Conservation (phyloP, 768 basidiomycete species). For the Agaricus subrufescens region DNA sequence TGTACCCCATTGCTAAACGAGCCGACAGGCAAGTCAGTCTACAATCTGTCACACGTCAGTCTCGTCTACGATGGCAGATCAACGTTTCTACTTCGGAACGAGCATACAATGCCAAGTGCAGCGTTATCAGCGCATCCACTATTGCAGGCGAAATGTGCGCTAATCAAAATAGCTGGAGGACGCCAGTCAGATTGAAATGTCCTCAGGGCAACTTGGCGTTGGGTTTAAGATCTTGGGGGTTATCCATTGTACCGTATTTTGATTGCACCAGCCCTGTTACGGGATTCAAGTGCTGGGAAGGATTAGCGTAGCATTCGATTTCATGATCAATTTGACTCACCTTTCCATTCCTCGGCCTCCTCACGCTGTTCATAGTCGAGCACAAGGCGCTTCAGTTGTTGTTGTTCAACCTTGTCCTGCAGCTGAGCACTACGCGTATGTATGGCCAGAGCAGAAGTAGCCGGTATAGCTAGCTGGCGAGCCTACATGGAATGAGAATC, state of each 20-base stretch:
- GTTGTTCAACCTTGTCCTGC: conserved; percentile 94
- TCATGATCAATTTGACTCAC: conserved; percentile 25
- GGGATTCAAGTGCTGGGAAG: conserved; percentile 58
- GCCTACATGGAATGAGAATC: conserved; percentile 38
- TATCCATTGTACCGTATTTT: conserved; percentile 78
- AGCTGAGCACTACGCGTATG: conserved; percentile 89
- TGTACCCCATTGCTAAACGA: not conserved
- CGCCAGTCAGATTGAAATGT: not conserved
- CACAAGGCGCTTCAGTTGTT: conserved; percentile 93
- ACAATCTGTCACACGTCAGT: not conserved
- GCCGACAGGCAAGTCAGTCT: not conserved
- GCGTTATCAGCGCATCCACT: not conserved
- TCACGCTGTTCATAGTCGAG: conserved; percentile 88
- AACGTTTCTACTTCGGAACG: not conserved
- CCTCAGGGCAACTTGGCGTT: not conserved
- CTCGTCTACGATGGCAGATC: not conserved
- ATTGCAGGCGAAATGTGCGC: not conserved
- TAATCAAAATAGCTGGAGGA: not conserved
- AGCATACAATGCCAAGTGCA: not conserved
- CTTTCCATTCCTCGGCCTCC: conserved; percentile 79
- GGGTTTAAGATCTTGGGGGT: conserved; percentile 8
- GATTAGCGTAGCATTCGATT: not conserved
- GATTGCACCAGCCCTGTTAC: conserved; percentile 61
- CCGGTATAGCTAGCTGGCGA: conserved; percentile 85
- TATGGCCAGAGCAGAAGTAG: conserved; percentile 82